Evolutionary conservation across 139 green algal genomes (phyloP), one percentile per base, ranked within the genome.

Genomic region (Picochlorum sp.): DNA sequence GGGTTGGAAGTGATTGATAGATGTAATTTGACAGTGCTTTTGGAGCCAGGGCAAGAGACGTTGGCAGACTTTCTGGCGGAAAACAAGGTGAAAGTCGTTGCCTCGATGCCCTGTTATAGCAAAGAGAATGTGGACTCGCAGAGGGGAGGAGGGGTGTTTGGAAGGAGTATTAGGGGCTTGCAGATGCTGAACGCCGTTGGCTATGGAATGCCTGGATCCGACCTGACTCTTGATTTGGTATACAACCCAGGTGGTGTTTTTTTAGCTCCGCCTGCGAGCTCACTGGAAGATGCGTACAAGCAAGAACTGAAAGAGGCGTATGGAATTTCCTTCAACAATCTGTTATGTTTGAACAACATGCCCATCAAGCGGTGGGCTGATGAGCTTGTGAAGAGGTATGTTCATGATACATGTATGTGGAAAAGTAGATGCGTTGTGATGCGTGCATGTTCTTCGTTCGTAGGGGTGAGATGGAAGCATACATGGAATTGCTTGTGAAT

Each of bases 261-360:
- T 47, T 70, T 91, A 49, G 83, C 84, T 28, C 79, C 82, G 7
- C 24, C 68, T 9, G 77, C 86, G 66, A 26, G 23, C 16, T 62
- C 63, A 55, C 71, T 86, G 26, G 63, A 86, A 68, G 66, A 68
- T 2, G 13, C 61, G 4, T 77, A 75, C 63, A 70, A 62, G 31
- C 55, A 67, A 45, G 87, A 95, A 74, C 70, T 95, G 31, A 14
- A 24, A 1, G 70, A 89, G 44, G 50, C 57, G 3, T 91, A 88
- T 68, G 90, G 86, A 56, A 90, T 98, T 55, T 4, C 52, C 0
- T 98, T 98, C 82, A 90, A 75, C 70, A 70, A 50, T 21, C 81
- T 98, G 28, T 76, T 97, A 41, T 85, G 77, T 57, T 76, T 98
- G n/a, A 98, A 96, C 80, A 98, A 98, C 88, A 96, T 98, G 93